Evolutionary conservation across 2,329 filamentous ascomycete species (phyloP), one percentile per base, ranked within the genome.

Genomic region (Paracorniculantispora psalliotae): DNA sequence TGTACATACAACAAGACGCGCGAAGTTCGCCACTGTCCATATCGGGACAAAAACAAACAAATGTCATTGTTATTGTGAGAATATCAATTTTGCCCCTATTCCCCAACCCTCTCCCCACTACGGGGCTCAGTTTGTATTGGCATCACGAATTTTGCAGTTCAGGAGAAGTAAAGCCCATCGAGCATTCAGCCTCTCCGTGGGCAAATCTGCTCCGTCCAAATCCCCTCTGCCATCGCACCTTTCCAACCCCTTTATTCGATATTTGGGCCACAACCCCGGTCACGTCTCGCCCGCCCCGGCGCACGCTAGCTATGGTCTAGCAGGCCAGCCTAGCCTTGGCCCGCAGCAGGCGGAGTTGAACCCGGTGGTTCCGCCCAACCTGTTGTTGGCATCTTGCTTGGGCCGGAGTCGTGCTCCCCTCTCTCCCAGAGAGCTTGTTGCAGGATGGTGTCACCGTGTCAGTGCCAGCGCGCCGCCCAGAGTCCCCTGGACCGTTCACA

Each of bases 31-130:
- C 57, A 46, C 57, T 47, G 54, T 59, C 57, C 57, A 55, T 41
- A 59, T 59, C 43, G 41, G 51, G 57, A 54, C 50, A 50, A 59
- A 48, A 49, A 44, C 28, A 59, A 59, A 59, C 57, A 59, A 55
- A 43, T n/a, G 17, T 23, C 43, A 48, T 35, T 39, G 39, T 44
- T 58, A 12, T 39, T 23, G 15, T 43, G 28, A n/a, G 46, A 23
- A 47, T 52, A 37, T 44, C 50, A 48, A 21, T 54, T 49, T 33
- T 52, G 41, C 48, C 57, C 49, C 49, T 59, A 47, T 59, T 53
- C 49, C 57, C 49, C 48, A 50, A 41, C 33, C 44, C 33, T 52
- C 57, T 53, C 57, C 49, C 39, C 57, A 28, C 47, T 19, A 53
- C 43, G 48, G 49, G 57, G 49, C 54, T 23, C 17, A 17, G 49